These are phyloP conservation scores for Panaeolus cyanescens DNA, from an alignment of 768 basidiomycete genomes.

Conservation along the genomic window DNA sequence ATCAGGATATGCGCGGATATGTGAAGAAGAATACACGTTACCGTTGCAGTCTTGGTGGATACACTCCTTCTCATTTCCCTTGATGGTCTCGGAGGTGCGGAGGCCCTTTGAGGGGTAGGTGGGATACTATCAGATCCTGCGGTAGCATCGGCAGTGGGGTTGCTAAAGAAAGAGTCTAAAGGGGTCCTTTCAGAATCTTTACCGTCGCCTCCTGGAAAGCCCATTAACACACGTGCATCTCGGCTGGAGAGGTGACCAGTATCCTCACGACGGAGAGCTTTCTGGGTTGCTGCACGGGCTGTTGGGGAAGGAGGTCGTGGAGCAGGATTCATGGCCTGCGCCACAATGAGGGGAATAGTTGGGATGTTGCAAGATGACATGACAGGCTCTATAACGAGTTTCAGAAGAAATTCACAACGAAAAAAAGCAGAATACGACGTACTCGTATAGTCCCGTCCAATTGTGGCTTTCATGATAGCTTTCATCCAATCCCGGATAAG, in stretches of 20 bases:
- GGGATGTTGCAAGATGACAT: constrained; percentile 96
- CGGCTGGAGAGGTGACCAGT: constrained; percentile 79
- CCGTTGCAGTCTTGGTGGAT: constrained; percentile 26
- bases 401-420: constrained; percentile 13
- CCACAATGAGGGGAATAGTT: constrained; percentile 92
- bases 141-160: constrained; percentile 28
- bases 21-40: constrained; percentile 17
- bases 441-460: constrained; percentile 92
- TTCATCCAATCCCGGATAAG: constrained; percentile 99
- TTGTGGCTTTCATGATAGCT: constrained; percentile 98
- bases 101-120: constrained; percentile 15
- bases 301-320: constrained; percentile 93
- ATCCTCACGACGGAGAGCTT: constrained; percentile 83
- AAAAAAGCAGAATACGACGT: constrained; percentile 26
- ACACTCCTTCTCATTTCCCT: constrained; percentile 58
- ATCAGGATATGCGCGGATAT: constrained; percentile 7
- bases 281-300: constrained; percentile 85
- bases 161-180: constrained; percentile 59
- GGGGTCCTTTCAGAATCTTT: constrained; percentile 47
- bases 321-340: constrained; percentile 95
- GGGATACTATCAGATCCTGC: constrained; percentile 7
- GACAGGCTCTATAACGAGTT: constrained; percentile 67
- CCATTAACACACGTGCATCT: constrained; percentile 79
- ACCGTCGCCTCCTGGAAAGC: constrained; percentile 40
- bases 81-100: constrained; percentile 66